Evolutionary conservation across 2,329 filamentous ascomycete species (phyloP), one percentile per base, ranked within the genome.

Genomic region (Moelleriella libera): DNA sequence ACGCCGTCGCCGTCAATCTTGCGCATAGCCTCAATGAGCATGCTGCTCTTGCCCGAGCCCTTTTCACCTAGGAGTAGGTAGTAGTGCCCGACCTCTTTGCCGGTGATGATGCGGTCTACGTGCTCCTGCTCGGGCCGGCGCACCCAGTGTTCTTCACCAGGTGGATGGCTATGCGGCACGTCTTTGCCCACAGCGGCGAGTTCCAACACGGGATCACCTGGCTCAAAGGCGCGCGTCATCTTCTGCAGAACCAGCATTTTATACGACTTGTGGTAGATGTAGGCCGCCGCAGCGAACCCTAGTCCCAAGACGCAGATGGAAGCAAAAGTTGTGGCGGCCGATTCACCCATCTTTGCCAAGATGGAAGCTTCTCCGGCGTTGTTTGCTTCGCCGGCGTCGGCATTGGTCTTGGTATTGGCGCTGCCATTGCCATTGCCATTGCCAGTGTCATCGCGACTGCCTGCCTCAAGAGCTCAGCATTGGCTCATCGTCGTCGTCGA

Each of bases 1-100:
- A 90, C 83, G 28, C 87, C 87, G 51, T 92, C 84, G 4, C 88
- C 92, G 52, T 95, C 78, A 48, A 89, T 83, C 63, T 94, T 94
- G 47, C 83, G 81, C 90, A 98, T 98, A 7, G 88, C 87, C 61
- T 97, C 88, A 21, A 98, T 57, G 34, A 98, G 69, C 92, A 98
- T 97, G 54, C 86, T 94, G 50, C 86, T 94, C 70, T 98, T 98
- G 6, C 92, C 92, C 0, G 87, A 94, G 5, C 92, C 92, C 67
- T 98, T 97, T 60, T 97, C 92, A 43, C 92, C 92, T 44, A 97
- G 80, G 2, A 98, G 71, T 2, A 98, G 74, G 63, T 92, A 86
- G 60, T 98, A 98, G 60, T 94, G 88, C 9, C 92, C 92, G 43
- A 71, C 71, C 30, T 78, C 72, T 3, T 72, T 66, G 1, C 92